These are phyloP conservation scores for rapeseed (Brassica napus) DNA, from an alignment of 345 rosid species.

Conservation along the genomic window DNA sequence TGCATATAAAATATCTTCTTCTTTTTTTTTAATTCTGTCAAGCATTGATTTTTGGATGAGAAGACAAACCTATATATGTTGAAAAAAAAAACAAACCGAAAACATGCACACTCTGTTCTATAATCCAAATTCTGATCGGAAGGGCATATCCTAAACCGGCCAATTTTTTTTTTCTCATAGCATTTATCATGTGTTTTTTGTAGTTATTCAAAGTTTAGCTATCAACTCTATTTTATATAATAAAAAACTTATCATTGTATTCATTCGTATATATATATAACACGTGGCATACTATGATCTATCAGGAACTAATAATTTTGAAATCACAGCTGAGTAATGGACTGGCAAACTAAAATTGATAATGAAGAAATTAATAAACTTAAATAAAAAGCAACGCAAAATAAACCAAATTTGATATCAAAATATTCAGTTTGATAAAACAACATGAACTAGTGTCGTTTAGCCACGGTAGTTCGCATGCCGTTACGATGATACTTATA, in stretches of 20 bases:
- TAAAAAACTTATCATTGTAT: neutral
- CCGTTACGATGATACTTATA: neutral
- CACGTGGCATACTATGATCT: neutral
- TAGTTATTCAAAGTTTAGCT: neutral
- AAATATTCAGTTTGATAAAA: no score
- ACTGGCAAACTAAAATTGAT: no score
- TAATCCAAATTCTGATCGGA: neutral
- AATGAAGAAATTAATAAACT: no score
- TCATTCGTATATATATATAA: conserved; percentile 7
- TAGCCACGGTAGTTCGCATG: no score
- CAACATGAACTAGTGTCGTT: no score
- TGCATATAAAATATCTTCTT: neutral
- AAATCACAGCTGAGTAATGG: no score
- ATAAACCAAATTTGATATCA: no score
- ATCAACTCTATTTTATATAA: neutral
- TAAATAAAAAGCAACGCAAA: no score
- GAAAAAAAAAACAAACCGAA: conserved; percentile 4
- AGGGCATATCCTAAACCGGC: conserved; percentile 1
- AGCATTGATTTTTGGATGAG: conserved; percentile 9
- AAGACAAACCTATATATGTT: neutral
- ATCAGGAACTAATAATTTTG: neutral
- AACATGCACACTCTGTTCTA: neutral
- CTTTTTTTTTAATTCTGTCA: neutral
- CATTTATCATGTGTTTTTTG: conserved; percentile 9
- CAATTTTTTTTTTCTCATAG: neutral